Conservation (phyloP, 345 rosid genomes). For the Brassica rapa region DNA sequence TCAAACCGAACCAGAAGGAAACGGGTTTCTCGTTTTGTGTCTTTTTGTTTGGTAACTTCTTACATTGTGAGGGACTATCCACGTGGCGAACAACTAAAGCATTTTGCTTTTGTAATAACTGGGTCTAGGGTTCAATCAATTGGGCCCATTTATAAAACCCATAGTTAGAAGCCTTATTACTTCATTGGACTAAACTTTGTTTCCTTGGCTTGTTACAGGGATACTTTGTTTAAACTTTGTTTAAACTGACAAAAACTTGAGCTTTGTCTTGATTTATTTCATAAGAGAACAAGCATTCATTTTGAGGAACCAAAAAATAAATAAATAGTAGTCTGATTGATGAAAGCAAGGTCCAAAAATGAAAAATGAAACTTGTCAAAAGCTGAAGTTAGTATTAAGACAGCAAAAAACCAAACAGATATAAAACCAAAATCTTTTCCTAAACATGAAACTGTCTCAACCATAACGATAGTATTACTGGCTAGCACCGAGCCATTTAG, state of each 20-base stretch:
- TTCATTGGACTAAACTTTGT: background rate
- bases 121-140: background rate
- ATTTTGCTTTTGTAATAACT: background rate
- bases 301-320: too few relatives aligned
- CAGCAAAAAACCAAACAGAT: background rate
- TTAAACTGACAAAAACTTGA: too few relatives aligned
- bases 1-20: constrained; percentile 34
- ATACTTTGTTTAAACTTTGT: too few relatives aligned
- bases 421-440: background rate
- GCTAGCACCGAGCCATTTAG: background rate
- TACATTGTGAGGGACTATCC: background rate
- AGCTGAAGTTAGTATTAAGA: background rate
- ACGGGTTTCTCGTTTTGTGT: constrained; percentile 26
- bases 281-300: too few relatives aligned
- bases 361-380: background rate
- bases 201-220: background rate
- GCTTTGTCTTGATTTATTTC: too few relatives aligned
- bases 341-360: too few relatives aligned
- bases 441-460: background rate
- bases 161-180: background rate
- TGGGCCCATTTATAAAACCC: background rate
- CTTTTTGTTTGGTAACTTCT: background rate
- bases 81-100: constrained; percentile 16
- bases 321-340: too few relatives aligned
- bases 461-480: background rate